Conservation (phyloP, 1,139 yeast species). For the Yamadazyma songkhlaensis region DNA sequence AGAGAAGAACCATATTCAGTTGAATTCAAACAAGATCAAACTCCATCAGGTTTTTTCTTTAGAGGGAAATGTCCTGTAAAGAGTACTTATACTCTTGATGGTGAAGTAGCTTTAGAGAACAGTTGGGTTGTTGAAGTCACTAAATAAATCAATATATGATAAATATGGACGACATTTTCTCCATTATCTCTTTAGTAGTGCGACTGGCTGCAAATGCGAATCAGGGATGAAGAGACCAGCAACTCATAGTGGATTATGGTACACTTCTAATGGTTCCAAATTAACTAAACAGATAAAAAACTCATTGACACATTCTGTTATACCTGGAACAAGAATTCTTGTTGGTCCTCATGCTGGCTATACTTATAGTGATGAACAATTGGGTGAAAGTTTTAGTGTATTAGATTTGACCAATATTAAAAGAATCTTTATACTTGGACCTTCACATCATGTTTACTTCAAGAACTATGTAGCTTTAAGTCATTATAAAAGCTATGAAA, state of each 20-base stretch:
- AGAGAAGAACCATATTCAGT: conserved; percentile 26
- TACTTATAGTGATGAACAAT: conserved; percentile 70
- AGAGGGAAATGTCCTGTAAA: conserved; percentile 36
- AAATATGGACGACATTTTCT: conserved; percentile 4
- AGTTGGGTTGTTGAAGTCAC: conserved; percentile 38
- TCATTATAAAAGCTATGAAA: conserved; percentile 54
- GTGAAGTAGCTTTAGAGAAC: conserved; percentile 23
- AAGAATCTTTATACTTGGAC: conserved; percentile 81
- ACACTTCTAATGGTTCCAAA: conserved; percentile 42
- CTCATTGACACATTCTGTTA: conserved; percentile 29
- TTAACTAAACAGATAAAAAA: conserved; percentile 54
- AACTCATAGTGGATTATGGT: conserved; percentile 50
- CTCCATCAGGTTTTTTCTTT: conserved; percentile 42
- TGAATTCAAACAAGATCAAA: conserved; percentile 33
- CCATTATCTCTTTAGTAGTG: background rate
- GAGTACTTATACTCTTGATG: conserved; percentile 35
- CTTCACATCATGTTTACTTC: conserved; percentile 91
- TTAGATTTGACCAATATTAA: conserved; percentile 61
- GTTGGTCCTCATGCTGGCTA: conserved; percentile 89
- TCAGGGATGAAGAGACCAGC: conserved; percentile 9
- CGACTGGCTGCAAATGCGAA: background rate
- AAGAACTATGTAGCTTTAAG: conserved; percentile 57
- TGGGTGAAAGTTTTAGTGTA: conserved; percentile 74
- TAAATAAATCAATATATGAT: too few species aligned
- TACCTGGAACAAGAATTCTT: conserved; percentile 60